These are phyloP conservation scores for Boletus pseudopeckii DNA, from an alignment of 768 basidiomycete genomes.

Conservation along the genomic window DNA sequence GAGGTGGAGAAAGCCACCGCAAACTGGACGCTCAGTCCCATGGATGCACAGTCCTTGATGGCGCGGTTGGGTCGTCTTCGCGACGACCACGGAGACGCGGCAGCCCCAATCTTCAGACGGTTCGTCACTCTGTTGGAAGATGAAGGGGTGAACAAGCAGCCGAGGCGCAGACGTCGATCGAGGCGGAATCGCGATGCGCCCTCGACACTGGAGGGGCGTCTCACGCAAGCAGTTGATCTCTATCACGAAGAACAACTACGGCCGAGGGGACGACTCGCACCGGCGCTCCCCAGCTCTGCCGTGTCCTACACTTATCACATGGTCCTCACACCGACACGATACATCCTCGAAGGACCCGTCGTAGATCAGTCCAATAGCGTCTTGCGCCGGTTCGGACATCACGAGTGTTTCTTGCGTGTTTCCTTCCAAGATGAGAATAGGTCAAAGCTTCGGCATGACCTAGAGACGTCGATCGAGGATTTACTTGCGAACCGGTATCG, in stretches of 20 bases:
- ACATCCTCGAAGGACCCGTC: slow-evolving; percentile 39
- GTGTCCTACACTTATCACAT: slow-evolving; percentile 36
- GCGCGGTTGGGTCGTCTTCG: slow-evolving; percentile 20
- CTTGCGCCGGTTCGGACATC: slow-evolving; percentile 34
- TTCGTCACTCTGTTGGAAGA: slow-evolving; percentile 24
- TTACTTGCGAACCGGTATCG: slow-evolving; percentile 36
- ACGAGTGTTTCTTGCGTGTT: slow-evolving; percentile 46
- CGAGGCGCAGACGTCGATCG: neutral
- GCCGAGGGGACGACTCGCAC: slow-evolving; percentile 25
- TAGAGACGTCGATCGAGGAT: slow-evolving; percentile 28
- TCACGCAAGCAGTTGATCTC: slow-evolving; percentile 15
- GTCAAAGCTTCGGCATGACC: slow-evolving; percentile 35
- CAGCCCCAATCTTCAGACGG: slow-evolving; percentile 22
- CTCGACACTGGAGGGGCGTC: slow-evolving; percentile 12
- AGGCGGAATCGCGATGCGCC: neutral
- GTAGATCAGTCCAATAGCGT: slow-evolving; percentile 38
- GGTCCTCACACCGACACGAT: slow-evolving; percentile 38
- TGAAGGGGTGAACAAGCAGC: neutral
- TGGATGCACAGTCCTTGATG: slow-evolving; percentile 23
- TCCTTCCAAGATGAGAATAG: slow-evolving; percentile 47
- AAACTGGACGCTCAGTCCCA: slow-evolving; percentile 24
- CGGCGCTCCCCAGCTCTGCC: slow-evolving; percentile 13
- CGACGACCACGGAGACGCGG: slow-evolving; percentile 8
- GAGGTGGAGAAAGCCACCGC: slow-evolving; percentile 38
- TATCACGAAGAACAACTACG: slow-evolving; percentile 24